A percentile compares a stretch with the other conserved stretches of the same genome.
phyloP scores from a whole-genome alignment of 2,329 filamentous ascomycete genomes.

The Microcyclosporella mali region DNA sequence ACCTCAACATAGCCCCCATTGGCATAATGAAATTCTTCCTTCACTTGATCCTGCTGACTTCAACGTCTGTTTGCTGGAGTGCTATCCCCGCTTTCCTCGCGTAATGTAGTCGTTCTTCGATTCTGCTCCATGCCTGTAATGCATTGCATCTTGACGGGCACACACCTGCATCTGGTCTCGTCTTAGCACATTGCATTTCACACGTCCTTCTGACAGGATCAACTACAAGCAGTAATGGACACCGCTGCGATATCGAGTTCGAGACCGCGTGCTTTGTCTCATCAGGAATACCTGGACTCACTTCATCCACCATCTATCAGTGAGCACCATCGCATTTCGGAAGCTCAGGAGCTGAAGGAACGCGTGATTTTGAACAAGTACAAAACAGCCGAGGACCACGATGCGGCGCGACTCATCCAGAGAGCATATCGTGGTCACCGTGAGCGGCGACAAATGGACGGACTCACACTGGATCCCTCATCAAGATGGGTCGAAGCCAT shows the following conservation, averaged over 20 bases:
- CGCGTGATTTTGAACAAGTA: conserved; percentile 22
- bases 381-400: conserved; percentile 19
- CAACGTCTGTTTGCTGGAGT: no score
- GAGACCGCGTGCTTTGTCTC: conserved; percentile 15
- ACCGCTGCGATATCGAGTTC: no score
- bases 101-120: not conserved
- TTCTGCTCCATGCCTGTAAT: not conserved
- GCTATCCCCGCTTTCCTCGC: no score
- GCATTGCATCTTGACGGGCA: no score
- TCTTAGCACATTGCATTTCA: no score
- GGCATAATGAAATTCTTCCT: no score
- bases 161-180: no score
- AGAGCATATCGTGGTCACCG: conserved; percentile 73
- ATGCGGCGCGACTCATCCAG: conserved; percentile 30
- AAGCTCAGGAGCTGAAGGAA: conserved; percentile 23
- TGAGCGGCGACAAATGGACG: conserved; percentile 62
- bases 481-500: conserved; percentile 64
- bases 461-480: conserved; percentile 60
- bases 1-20: no score
- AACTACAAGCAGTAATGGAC: no score
- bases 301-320: conserved; percentile 16
- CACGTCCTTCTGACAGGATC: no score
- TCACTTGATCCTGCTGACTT: no score
- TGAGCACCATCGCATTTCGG: conserved; percentile 20
- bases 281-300: conserved; percentile 23